A percentile compares a stretch with the other conserved stretches of the same genome.
Evolutionary conservation across 257 asterid genomes (phyloP).

Genomic region (Solanum lycopersicoides): DNA sequence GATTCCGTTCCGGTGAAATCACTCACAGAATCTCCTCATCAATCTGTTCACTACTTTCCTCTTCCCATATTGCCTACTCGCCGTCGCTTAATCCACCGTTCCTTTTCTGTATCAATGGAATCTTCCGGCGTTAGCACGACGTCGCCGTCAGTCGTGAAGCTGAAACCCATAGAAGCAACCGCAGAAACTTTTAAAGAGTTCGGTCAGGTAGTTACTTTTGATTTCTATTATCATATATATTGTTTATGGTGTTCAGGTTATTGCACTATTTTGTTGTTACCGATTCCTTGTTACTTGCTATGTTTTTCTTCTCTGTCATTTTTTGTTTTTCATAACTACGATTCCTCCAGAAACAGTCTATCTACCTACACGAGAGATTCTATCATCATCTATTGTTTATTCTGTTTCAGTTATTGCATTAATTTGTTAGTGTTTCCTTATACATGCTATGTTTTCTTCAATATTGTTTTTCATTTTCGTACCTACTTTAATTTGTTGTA

Average conservation of each 20-base stretch:
- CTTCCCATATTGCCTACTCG: not conserved
- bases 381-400: not conserved
- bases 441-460: not conserved
- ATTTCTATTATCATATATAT: not conserved
- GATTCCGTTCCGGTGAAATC: not conserved
- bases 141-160: conserved; percentile 31
- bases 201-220: conserved; percentile 56
- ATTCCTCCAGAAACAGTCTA: not conserved
- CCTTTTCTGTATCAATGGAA: conserved; percentile 7
- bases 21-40: not conserved
- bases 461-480: not conserved
- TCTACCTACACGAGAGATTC: not conserved
- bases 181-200: conserved; percentile 63
- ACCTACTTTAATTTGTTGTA: not conserved
- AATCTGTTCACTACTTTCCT: not conserved
- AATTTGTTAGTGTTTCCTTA: not conserved
- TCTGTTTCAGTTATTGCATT: not conserved
- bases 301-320: not conserved
- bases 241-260: not conserved
- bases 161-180: conserved; percentile 63
- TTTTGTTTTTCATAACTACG: not conserved
- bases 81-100: not conserved
- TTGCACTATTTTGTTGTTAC: not conserved
- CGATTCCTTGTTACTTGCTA: not conserved
- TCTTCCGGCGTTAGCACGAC: not conserved